These are phyloP conservation scores for Fraxinus ornus DNA, from an alignment of 305 asterid genomes.

Conservation along the genomic window DNA sequence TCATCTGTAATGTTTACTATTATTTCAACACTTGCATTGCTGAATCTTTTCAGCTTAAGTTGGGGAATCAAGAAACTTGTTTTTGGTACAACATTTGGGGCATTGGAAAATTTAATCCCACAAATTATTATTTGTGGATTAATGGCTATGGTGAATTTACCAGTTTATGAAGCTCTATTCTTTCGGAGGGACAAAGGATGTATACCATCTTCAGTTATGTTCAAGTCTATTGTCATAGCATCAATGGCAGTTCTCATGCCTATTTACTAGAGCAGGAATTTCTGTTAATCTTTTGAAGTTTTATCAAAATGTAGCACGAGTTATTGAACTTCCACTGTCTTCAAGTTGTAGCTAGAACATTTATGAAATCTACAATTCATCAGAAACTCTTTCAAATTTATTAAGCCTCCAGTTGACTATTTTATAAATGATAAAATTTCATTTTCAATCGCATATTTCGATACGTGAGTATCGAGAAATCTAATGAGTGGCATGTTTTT, in stretches of 20 bases:
- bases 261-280: constrained; percentile 1
- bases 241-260: constrained; percentile 27
- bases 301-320: neutral
- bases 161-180: constrained; percentile 40
- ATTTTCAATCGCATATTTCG: neutral
- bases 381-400: neutral
- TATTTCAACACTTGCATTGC: constrained; percentile 49
- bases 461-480: too few species aligned
- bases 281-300: neutral
- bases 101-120: neutral
- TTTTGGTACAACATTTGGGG: neutral
- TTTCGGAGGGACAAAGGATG: constrained; percentile 40
- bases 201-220: constrained; percentile 30
- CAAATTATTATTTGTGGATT: constrained; percentile 33
- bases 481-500: neutral
- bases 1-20: constrained; percentile 50
- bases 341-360: neutral
- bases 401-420: neutral
- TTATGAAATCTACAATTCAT: neutral
- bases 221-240: constrained; percentile 36
- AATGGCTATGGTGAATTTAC: constrained; percentile 29
- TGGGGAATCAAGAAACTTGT: constrained; percentile 37
- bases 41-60: constrained; percentile 48
- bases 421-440: neutral
- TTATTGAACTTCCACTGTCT: neutral